Percentiles rank a stretch among this genome's conserved stretches.
phyloP scores from a whole-genome alignment of 495 filamentous ascomycete genomes.

The Evansstolkia leycettana region DNA sequence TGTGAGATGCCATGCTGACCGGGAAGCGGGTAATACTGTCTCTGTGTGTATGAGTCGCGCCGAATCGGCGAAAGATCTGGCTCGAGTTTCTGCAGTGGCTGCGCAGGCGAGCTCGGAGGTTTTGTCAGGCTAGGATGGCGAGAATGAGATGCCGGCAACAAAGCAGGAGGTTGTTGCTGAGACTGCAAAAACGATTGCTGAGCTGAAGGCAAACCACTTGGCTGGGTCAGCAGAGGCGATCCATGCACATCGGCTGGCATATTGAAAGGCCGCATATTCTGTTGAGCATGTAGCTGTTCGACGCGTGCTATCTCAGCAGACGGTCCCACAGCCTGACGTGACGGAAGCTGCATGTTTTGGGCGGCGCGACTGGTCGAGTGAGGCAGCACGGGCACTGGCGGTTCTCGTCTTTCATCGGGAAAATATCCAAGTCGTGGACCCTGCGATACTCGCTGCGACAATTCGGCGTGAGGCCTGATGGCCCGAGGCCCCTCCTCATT shows the following conservation, averaged over 20 bases:
- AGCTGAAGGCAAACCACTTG: constrained; percentile 5
- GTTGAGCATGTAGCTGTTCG: constrained; percentile 21
- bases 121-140: constrained; percentile 28
- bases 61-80: constrained; percentile 26
- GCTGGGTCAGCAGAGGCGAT: constrained; percentile 6
- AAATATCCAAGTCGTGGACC: constrained; percentile 35
- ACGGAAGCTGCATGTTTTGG: constrained; percentile 20
- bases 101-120: constrained; percentile 26
- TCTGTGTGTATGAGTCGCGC: constrained; percentile 25
- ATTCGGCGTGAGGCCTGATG: constrained; percentile 15
- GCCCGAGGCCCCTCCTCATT: constrained; percentile 21
- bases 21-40: constrained; percentile 18
- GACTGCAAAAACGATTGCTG: constrained; percentile 19
- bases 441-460: constrained; percentile 14
- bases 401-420: constrained; percentile 30
- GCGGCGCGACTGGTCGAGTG: constrained; percentile 12
- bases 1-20: constrained; percentile 16
- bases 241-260: constrained; percentile 11
- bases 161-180: constrained; percentile 13
- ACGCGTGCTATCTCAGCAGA: constrained; percentile 24
- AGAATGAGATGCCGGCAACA: constrained; percentile 21
- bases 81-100: constrained; percentile 19
- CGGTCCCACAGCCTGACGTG: constrained; percentile 18
- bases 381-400: constrained; percentile 15
- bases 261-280: constrained; percentile 10